Evolutionary conservation across 139 green algal genomes (phyloP).

Genomic region (Tetraselmis striata): DNA sequence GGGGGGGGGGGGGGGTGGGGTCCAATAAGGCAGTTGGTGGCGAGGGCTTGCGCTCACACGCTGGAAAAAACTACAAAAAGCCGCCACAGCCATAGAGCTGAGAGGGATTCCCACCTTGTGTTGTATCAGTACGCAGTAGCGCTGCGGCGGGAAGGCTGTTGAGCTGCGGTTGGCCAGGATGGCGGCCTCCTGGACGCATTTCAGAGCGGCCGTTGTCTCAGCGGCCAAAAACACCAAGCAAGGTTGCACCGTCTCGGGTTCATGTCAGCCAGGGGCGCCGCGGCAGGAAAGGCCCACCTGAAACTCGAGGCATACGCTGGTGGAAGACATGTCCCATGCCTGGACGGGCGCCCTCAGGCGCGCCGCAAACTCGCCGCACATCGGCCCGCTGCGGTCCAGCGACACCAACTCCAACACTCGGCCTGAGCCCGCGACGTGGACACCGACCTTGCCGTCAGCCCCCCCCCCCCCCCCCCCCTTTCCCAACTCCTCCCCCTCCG

Average conservation of each 20-base stretch:
- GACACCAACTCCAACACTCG: not conserved
- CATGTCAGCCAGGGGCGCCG: not conserved
- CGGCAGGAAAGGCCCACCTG: not conserved
- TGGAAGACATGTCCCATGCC: not conserved
- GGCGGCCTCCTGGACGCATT: not conserved
- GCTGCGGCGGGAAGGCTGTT: not conserved
- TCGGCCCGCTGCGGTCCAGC: not conserved
- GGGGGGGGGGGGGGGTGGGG: too few species aligned
- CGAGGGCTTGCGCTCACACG: too few species aligned
- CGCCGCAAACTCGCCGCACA: not conserved
- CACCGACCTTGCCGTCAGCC: too few species aligned
- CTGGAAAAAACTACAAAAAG: too few species aligned
- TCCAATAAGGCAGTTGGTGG: too few species aligned
- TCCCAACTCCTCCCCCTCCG: too few species aligned
- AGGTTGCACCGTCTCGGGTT: too few species aligned
- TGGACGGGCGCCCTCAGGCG: not conserved
- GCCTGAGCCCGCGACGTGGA: too few species aligned
- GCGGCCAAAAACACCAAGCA: too few species aligned
- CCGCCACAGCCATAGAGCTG: too few species aligned
- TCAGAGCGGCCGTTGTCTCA: too few species aligned
- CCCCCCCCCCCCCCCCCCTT: too few species aligned
- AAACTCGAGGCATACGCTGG: not conserved
- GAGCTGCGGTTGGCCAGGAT: not conserved
- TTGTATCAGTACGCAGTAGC: not conserved
- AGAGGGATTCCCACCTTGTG: not conserved